Percentiles rank a stretch among this genome's conserved stretches.
phyloP scores from a whole-genome alignment of 257 asterid genomes.

The Scutellaria barbata region DNA sequence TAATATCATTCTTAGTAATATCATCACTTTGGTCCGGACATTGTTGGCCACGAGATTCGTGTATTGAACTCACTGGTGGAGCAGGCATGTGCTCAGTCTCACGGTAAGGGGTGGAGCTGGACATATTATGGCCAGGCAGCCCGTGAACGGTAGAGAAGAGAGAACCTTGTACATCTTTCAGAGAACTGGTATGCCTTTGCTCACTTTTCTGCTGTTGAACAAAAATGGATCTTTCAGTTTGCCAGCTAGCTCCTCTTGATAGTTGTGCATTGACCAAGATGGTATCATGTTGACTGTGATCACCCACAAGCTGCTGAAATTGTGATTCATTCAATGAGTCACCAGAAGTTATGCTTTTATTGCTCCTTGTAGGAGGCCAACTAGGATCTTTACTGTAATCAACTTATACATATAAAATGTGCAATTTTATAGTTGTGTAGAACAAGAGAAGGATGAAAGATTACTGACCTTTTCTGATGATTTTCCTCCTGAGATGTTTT shows the following conservation, averaged over 20 bases:
- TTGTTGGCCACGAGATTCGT: conserved; percentile 19
- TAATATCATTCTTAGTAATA: conserved; percentile 54
- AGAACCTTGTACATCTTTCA: conserved; percentile 36
- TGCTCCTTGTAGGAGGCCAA: conserved; percentile 40
- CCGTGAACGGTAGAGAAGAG: conserved; percentile 20
- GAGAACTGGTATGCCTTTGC: conserved; percentile 35
- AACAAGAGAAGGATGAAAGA: conserved; percentile 39
- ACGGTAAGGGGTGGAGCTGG: conserved; percentile 40
- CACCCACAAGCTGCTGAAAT: conserved; percentile 41
- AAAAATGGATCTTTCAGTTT: conserved; percentile 36
- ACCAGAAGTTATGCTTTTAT: conserved; percentile 32
- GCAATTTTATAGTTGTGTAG: conserved; percentile 40
- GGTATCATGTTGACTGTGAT: conserved; percentile 42
- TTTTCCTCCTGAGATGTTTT: conserved; percentile 49
- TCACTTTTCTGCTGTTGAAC: conserved; percentile 42
- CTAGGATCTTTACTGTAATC: conserved; percentile 39
- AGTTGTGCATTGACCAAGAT: conserved; percentile 37
- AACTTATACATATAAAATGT: conserved; percentile 32
- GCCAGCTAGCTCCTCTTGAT: conserved; percentile 39
- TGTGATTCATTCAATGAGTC: conserved; percentile 36
- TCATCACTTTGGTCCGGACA: conserved; percentile 46
- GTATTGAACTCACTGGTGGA: conserved; percentile 31
- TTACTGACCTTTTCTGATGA: conserved; percentile 44
- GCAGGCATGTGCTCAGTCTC: conserved; percentile 30
- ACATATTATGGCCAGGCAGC: conserved; percentile 35